Evolutionary conservation across 345 rosid genomes (phyloP).

Genomic region (Tarenaya hassleriana): DNA sequence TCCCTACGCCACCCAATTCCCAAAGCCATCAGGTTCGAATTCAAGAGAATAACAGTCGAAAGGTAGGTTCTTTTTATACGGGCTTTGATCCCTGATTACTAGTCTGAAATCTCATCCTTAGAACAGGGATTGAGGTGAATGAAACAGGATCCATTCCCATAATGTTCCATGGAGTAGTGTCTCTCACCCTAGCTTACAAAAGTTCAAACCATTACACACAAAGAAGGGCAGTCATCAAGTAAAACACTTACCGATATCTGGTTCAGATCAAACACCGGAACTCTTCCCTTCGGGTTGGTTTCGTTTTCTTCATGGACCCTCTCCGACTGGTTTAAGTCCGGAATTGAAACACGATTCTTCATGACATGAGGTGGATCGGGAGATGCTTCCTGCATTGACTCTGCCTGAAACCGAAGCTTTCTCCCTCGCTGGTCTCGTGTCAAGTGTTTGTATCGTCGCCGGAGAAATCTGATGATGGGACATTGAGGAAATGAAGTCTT

Average conservation of each 20-base stretch:
- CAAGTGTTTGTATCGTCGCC: constrained; percentile 49
- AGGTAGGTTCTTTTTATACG: too few species aligned
- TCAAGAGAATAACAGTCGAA: too few species aligned
- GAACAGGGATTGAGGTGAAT: too few species aligned
- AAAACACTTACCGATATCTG: constrained; percentile 61
- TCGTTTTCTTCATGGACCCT: constrained; percentile 36
- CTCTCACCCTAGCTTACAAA: too few species aligned
- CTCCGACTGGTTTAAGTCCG: constrained; percentile 42
- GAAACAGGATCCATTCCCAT: too few species aligned
- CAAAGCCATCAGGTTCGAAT: too few species aligned
- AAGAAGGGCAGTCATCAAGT: too few species aligned
- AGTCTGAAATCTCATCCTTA: too few species aligned
- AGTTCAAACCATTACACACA: too few species aligned
- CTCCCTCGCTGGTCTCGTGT: constrained; percentile 37
- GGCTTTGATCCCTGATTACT: too few species aligned
- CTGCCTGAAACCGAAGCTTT: too few species aligned
- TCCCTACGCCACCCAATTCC: constrained; percentile 37
- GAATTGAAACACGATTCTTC: constrained; percentile 30
- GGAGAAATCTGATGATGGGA: constrained; percentile 47
- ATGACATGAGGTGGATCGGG: constrained; percentile 12
- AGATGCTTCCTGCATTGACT: constrained; percentile 25
- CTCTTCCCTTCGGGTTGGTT: constrained; percentile 31
- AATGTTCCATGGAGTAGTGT: too few species aligned
- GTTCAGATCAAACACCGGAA: constrained; percentile 75
- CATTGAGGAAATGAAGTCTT: constrained; percentile 14